phyloP scores from a whole-genome alignment of 108 stramenopile genomes.

The Seminavis robusta region DNA sequence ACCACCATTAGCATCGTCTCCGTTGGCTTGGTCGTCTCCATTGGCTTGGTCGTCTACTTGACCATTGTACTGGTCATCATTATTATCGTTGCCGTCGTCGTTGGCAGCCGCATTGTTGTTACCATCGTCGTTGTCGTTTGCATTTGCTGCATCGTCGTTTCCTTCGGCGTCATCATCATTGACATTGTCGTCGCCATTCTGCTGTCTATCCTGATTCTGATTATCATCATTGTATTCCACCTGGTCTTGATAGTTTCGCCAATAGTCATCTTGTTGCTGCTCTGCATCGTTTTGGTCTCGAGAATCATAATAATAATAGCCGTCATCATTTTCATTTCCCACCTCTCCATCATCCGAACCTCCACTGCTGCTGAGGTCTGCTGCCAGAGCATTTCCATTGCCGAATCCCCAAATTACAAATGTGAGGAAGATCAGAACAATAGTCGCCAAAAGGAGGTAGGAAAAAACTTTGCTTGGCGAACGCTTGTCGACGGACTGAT shows the following conservation, averaged over 20 bases:
- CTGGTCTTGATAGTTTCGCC: conserved; percentile 1
- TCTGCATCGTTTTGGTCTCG: conserved; percentile 19
- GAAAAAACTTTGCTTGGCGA: conserved; percentile 53
- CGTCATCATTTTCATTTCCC: conserved; percentile 8
- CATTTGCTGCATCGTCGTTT: conserved; percentile 14
- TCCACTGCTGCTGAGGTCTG: conserved; percentile 2
- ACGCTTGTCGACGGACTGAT: not conserved
- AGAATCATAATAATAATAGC: conserved; percentile 2
- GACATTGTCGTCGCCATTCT: conserved; percentile 7
- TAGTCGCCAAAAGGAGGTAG: conserved; percentile 48
- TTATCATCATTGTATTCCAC: not conserved
- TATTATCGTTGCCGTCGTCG: conserved; percentile 7
- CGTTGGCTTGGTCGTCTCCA: not conserved
- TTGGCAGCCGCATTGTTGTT: conserved; percentile 7
- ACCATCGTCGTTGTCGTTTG: conserved; percentile 18
- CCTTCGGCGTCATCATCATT: conserved; percentile 15
- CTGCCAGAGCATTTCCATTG: conserved; percentile 3
- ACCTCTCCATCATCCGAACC: conserved; percentile 8
- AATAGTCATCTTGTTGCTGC: conserved; percentile 3
- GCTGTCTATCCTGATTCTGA: not conserved
- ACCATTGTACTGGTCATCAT: conserved; percentile 13
- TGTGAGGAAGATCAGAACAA: conserved; percentile 45
- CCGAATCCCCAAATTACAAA: conserved; percentile 78
- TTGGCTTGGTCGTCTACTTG: conserved; percentile 7
- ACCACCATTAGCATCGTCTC: not conserved